These are phyloP conservation scores for Fusarium nanum DNA, from an alignment of 2,329 filamentous ascomycete species.

Conservation along the genomic window DNA sequence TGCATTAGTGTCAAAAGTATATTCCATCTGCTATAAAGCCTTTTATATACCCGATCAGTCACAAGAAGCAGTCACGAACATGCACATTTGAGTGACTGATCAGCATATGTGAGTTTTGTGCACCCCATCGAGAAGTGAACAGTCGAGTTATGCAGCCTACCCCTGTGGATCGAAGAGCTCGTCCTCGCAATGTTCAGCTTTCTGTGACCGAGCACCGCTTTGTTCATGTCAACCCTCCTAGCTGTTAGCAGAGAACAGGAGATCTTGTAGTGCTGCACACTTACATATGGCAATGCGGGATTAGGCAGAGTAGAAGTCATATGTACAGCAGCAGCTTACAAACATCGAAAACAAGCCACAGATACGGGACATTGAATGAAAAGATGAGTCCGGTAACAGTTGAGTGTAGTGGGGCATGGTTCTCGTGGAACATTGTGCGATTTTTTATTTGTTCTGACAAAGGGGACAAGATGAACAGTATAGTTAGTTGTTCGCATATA, in stretches of 20 bases:
- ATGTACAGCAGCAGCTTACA: conserved; percentile 7
- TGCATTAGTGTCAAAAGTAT: background rate
- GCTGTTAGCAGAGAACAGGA: conserved; percentile 19
- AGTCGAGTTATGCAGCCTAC: conserved; percentile 6
- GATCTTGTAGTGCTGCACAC: background rate
- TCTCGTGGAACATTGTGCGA: conserved; percentile 47
- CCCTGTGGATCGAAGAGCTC: background rate
- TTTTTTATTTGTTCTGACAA: conserved; percentile 50
- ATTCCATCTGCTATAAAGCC: background rate
- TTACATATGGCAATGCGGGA: conserved; percentile 2
- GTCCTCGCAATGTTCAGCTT: background rate
- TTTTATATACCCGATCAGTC: conserved; percentile 27
- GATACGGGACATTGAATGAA: conserved; percentile 2
- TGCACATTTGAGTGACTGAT: background rate
- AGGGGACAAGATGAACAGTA: conserved; percentile 45
- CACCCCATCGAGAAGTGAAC: conserved; percentile 6
- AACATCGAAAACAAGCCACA: background rate
- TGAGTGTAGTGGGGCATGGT: conserved; percentile 26
- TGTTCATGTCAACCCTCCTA: background rate
- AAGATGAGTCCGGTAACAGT: conserved; percentile 21
- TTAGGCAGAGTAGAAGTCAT: background rate
- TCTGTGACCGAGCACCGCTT: conserved; percentile 13
- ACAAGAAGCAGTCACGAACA: background rate
- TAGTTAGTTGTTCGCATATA: conserved; percentile 40
- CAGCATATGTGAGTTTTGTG: background rate